Evolutionary conservation across 2,329 filamentous ascomycete species (phyloP).

Genomic region (Xylaria sp.): DNA sequence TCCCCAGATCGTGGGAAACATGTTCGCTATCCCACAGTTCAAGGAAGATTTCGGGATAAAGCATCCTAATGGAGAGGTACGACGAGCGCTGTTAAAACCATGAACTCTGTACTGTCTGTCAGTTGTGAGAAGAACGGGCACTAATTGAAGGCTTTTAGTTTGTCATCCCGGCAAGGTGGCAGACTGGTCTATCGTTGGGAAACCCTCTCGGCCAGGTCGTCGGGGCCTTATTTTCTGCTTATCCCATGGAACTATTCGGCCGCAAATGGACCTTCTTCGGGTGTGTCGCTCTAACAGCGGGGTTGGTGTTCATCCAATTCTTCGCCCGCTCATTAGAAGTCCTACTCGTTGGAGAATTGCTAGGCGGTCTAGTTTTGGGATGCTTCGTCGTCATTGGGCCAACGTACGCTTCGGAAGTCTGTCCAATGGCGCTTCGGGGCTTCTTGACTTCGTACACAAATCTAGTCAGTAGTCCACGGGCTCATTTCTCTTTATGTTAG

Average conservation of each 20-base stretch:
- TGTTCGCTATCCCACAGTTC: constrained; percentile 59
- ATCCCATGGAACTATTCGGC: constrained; percentile 60
- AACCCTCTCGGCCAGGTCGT: constrained; percentile 68
- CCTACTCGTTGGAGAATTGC: constrained; percentile 69
- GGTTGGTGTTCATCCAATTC: constrained; percentile 71
- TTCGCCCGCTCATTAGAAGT: constrained; percentile 67
- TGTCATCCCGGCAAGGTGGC: constrained; percentile 56
- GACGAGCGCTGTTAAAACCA: constrained; percentile 28
- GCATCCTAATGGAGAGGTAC: constrained; percentile 47
- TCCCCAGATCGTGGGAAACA: constrained; percentile 71
- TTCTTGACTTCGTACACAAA: constrained; percentile 70
- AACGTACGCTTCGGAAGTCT: constrained; percentile 71
- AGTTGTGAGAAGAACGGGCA: background rate
- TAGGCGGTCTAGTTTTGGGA: constrained; percentile 70
- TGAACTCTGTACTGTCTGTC: background rate
- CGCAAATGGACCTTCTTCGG: constrained; percentile 58
- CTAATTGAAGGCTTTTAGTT: constrained; percentile 38
- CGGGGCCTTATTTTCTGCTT: constrained; percentile 62
- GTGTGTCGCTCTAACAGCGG: constrained; percentile 59
- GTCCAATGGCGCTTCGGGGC: constrained; percentile 67
- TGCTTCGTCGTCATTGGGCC: constrained; percentile 69
- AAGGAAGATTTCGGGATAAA: constrained; percentile 50
- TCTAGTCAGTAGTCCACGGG: constrained; percentile 47
- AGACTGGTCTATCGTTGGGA: constrained; percentile 62
- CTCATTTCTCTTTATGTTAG: background rate